Evolutionary conservation across 805 yeast genomes (phyloP), one percentile per base, ranked within the genome.

Genomic region (Hanseniaspora mollemarum): DNA sequence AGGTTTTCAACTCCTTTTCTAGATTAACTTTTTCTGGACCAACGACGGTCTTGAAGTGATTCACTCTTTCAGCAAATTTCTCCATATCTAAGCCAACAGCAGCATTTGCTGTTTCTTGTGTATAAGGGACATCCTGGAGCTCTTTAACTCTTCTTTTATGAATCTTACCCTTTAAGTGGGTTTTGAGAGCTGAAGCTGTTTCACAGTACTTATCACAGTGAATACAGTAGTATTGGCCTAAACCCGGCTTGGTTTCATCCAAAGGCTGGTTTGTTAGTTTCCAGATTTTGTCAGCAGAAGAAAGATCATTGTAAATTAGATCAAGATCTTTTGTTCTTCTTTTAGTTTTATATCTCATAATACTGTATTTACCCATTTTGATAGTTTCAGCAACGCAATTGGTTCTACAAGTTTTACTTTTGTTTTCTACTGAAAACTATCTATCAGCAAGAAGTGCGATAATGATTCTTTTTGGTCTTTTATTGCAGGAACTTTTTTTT

Each of bases 181-280:
- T 72, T 54, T 77, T 78, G 51, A 85, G 71, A 7, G 94, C 83
- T 29, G 67, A 64, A 41, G 83, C 87, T 52, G 81, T 80, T 63
- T 88, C 96, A 61, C 79, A 87, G 66, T 92, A 87, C 63, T 82
- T 84, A 44, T 94, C 94, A 72, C 99, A 92, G 56, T 87, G 95
- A 49, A 92, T 74, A 67, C 97, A 92, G 66, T 86, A 92, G 66
- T 77, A 82, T 67, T 92, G 97, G 15, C 96, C 99, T 57, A 92
- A 69, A 1, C 99, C 99, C 0, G 96, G 88, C 62, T 82, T 81
- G 40, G 80, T 77, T 67, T 90, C 97, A 65, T 90, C 96, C 52
- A 84, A 65, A 4, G 86, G 83, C 66, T 90, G 97, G 62, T 83
- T 80, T 62, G 84, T 75, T 52, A 87, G 71, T 38, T 72, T 69